A percentile compares a stretch with the other conserved stretches of the same genome.
These are phyloP conservation scores for Vigna trinervia DNA, from an alignment of 306 rosid genomes.

Conservation along the genomic window DNA sequence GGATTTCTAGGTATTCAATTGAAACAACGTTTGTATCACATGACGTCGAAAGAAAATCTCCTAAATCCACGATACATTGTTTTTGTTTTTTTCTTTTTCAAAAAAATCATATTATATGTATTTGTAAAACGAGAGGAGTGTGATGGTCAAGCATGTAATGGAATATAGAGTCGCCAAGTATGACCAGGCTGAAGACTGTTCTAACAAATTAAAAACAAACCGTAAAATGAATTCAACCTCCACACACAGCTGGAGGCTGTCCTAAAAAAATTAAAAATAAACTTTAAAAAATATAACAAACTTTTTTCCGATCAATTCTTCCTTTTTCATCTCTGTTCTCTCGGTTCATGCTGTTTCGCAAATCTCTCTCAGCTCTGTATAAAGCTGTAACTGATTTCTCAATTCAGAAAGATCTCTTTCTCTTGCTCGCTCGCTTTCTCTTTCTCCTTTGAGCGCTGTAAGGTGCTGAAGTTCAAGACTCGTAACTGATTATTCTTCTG, in stretches of 20 bases:
- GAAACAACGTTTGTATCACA: background rate
- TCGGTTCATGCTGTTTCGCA: slow-evolving; percentile 27
- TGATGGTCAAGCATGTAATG: slow-evolving; percentile 21
- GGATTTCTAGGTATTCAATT: too few species aligned
- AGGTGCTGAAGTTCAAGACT: slow-evolving; percentile 50
- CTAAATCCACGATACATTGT: background rate
- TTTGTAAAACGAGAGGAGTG: background rate
- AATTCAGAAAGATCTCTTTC: slow-evolving; percentile 49
- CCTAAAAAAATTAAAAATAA: background rate
- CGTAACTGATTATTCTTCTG: slow-evolving; percentile 41
- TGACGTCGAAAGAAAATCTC: background rate
- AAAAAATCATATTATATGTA: background rate
- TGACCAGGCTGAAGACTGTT: slow-evolving; percentile 49
- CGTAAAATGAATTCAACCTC: slow-evolving; percentile 5
- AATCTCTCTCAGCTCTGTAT: slow-evolving; percentile 61
- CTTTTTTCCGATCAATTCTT: slow-evolving; percentile 5
- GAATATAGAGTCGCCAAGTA: slow-evolving; percentile 47
- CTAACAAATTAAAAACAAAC: background rate
- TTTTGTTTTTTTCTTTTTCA: background rate
- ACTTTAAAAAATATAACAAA: background rate
- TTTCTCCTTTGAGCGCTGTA: background rate
- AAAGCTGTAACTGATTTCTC: slow-evolving; percentile 53
- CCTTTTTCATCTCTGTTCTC: background rate
- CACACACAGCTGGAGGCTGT: slow-evolving; percentile 1
- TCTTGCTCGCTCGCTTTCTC: slow-evolving; percentile 40